Evolutionary conservation across 202 grass and related monocot genomes (phyloP).

Genomic region (Cymbopogon flexuosus): DNA sequence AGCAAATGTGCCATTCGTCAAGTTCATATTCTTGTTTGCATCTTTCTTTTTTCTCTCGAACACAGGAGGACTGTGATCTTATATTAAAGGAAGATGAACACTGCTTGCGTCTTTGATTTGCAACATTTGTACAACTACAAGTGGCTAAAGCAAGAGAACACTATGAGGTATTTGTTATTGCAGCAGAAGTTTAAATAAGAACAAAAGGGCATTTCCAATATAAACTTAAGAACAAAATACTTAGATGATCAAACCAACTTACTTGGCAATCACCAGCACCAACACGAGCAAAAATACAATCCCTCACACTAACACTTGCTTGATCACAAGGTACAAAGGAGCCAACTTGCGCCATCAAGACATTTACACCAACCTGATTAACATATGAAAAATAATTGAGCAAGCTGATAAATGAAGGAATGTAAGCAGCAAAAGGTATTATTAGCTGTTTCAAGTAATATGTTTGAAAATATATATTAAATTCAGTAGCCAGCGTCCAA

Average conservation of each 20-base stretch:
- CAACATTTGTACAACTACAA: neutral
- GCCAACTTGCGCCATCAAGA: conserved; percentile 95
- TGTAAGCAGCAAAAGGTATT: conserved; percentile 17
- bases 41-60: neutral
- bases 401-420: conserved; percentile 19
- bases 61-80: neutral
- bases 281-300: conserved; percentile 99
- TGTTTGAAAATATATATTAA: conserved; percentile 23
- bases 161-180: neutral
- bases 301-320: conserved; percentile 82
- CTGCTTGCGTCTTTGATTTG: conserved; percentile 11
- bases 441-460: conserved; percentile 15
- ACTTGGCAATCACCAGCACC: conserved; percentile 98
- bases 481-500: neutral
- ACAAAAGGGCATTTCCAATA: conserved; percentile 15
- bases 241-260: conserved; percentile 33
- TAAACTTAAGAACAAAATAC: conserved; percentile 20
- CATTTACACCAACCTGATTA: conserved; percentile 83
- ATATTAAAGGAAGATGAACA: neutral
- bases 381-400: conserved; percentile 32
- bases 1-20: neutral
- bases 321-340: conserved; percentile 85
- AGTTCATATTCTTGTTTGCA: neutral
- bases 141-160: conserved; percentile 4
- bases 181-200: conserved; percentile 20